A percentile compares a stretch with the other conserved stretches of the same genome.
phyloP scores from a whole-genome alignment of 495 filamentous ascomycete genomes.

The Aspergillus conjunctus region DNA sequence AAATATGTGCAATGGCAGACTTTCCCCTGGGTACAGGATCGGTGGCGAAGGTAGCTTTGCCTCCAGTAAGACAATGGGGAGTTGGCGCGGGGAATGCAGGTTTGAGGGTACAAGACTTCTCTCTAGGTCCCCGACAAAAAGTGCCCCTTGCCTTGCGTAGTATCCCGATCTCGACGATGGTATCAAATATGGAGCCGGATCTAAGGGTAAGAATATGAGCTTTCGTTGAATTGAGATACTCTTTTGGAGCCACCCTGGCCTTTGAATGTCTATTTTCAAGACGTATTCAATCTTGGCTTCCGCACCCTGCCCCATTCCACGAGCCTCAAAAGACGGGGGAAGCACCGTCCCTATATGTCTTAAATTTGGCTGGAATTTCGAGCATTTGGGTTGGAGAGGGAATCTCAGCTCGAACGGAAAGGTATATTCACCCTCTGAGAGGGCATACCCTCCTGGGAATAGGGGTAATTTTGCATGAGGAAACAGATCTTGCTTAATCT shows the following conservation, averaged over 20 bases:
- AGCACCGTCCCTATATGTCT: not conserved
- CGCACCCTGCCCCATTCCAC: not conserved
- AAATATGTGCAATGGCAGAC: not conserved
- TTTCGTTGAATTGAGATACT: not conserved
- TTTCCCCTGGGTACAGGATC: conserved; percentile 1
- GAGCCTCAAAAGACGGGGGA: conserved; percentile 10
- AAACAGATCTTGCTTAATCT: not conserved
- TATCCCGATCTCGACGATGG: conserved; percentile 1
- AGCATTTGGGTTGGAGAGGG: not conserved
- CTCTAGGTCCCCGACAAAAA: not conserved
- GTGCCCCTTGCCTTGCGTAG: conserved; percentile 1
- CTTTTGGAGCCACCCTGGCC: not conserved
- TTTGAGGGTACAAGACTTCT: not conserved
- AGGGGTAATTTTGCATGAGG: not conserved
- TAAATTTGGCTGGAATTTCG: not conserved
- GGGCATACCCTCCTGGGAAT: conserved; percentile 1
- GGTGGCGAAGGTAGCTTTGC: conserved; percentile 8
- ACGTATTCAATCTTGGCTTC: conserved; percentile 1
- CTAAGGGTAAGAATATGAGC: not conserved
- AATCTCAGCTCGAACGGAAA: conserved; percentile 11
- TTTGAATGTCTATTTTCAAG: not conserved
- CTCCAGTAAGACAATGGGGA: conserved; percentile 9
- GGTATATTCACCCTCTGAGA: not conserved
- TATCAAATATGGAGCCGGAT: conserved; percentile 2
- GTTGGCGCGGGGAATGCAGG: not conserved